phyloP scores from a whole-genome alignment of 1,284 basidiomycete genomes.

The Takashimella koratensis region DNA sequence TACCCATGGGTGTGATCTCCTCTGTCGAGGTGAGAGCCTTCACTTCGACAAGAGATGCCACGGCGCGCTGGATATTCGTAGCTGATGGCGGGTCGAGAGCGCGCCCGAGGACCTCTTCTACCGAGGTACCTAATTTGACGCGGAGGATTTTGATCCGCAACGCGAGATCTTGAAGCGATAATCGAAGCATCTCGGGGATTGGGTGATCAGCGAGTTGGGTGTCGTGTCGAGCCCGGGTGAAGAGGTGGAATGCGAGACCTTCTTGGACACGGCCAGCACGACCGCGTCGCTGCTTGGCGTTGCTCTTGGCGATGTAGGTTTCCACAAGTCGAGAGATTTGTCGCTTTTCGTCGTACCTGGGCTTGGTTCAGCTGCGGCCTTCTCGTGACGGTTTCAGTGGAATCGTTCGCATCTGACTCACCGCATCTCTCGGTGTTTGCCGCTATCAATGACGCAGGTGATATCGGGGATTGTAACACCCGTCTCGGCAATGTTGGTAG shows the following conservation, averaged over 20 bases:
- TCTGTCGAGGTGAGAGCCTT: conserved; percentile 72
- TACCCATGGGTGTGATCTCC: conserved; percentile 93
- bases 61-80: conserved; percentile 86
- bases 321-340: conserved; percentile 91
- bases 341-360: conserved; percentile 92
- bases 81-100: conserved; percentile 87
- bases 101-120: conserved; percentile 82
- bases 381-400: no score
- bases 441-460: conserved; percentile 94
- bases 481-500: conserved; percentile 72
- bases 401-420: conserved; percentile 35
- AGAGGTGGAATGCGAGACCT: conserved; percentile 93
- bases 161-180: conserved; percentile 91
- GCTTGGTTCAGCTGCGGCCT: neutral
- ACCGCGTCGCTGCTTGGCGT: conserved; percentile 87
- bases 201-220: conserved; percentile 79
- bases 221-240: conserved; percentile 85
- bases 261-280: conserved; percentile 87
- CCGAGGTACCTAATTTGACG: conserved; percentile 76
- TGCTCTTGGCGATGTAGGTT: conserved; percentile 88
- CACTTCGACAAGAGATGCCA: conserved; percentile 87
- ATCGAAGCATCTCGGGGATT: conserved; percentile 90
- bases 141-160: conserved; percentile 97
- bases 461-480: conserved; percentile 98
- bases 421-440: conserved; percentile 90